A percentile compares a stretch with the other conserved stretches of the same genome.
Conservation (phyloP, 1,284 basidiomycete genomes). For the Phenoliferia sp. region DNA sequence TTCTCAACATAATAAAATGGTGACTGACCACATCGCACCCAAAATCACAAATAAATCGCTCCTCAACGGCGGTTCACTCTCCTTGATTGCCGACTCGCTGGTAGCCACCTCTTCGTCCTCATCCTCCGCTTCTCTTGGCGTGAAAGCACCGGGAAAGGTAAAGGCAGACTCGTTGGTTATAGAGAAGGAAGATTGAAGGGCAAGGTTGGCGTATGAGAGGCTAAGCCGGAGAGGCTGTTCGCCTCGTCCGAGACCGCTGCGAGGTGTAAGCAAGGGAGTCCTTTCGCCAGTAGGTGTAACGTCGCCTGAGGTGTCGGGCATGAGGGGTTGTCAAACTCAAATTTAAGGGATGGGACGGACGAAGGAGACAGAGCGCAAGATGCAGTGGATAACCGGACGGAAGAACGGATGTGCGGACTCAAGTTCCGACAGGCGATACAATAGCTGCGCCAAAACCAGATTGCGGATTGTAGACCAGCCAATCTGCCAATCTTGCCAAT, state of each 20-base stretch:
- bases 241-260: background rate
- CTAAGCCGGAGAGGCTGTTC: background rate
- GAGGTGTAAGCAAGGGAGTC: background rate
- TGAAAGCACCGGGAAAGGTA: background rate
- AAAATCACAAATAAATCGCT: background rate
- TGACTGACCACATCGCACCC: background rate
- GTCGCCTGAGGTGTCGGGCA: background rate
- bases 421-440: no score
- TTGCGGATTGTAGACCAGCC: no score
- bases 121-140: background rate
- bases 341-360: background rate
- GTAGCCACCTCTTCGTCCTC: background rate
- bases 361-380: background rate
- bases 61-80: background rate
- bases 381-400: no score
- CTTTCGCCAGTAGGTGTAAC: background rate
- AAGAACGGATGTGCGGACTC: no score
- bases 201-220: background rate
- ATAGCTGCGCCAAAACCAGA: no score
- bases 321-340: background rate
- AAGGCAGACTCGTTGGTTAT: background rate
- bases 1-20: background rate
- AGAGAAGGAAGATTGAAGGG: background rate
- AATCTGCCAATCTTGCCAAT: no score
- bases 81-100: background rate